A percentile compares a stretch with the other conserved stretches of the same genome.
Evolutionary conservation across 192 early-diverging fungal species (phyloP).

Genomic region (Thoreauomyces humboldtii): DNA sequence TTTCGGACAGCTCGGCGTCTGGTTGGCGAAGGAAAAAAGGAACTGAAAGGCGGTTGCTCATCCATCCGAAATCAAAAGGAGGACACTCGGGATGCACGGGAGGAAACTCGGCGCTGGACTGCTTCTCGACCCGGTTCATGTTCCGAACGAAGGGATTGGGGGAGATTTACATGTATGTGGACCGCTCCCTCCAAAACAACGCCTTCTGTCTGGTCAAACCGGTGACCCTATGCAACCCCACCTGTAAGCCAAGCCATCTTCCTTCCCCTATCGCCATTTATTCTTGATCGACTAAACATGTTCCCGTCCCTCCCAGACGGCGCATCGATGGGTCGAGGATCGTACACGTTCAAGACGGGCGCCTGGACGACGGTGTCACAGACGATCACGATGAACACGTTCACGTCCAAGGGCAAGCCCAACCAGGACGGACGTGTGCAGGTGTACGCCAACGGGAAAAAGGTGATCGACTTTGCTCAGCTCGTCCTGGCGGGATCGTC

Average conservation of each 20-base stretch:
- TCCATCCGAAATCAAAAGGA: constrained; percentile 6
- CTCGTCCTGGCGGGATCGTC: constrained; percentile 2
- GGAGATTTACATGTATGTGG: constrained; percentile 53
- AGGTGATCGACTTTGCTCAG: constrained; percentile 23
- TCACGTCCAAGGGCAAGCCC: constrained; percentile 11
- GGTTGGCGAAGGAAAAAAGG: too few relatives aligned
- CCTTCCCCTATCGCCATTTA: too few relatives aligned
- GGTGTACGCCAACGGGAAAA: constrained; percentile 24
- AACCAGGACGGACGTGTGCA: constrained; percentile 26
- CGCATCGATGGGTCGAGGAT: constrained; percentile 52
- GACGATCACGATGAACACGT: constrained; percentile 38
- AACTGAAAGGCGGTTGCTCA: too few relatives aligned
- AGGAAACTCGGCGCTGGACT: constrained; percentile 50
- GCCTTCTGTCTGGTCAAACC: constrained; percentile 35
- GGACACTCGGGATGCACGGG: constrained; percentile 47
- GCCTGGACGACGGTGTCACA: constrained; percentile 48
- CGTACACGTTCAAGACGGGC: constrained; percentile 43
- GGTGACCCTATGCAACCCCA: constrained; percentile 48
- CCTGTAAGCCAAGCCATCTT: constrained; percentile 2
- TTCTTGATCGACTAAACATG: not conserved
- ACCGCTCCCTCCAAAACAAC: constrained; percentile 8
- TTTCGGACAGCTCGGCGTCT: too few relatives aligned
- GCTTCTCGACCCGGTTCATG: constrained; percentile 58
- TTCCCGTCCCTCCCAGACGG: constrained; percentile 19
- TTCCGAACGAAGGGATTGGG: constrained; percentile 49